These are phyloP conservation scores for Ascochyta fabae DNA, from an alignment of 2,329 filamentous ascomycete species.

Conservation along the genomic window DNA sequence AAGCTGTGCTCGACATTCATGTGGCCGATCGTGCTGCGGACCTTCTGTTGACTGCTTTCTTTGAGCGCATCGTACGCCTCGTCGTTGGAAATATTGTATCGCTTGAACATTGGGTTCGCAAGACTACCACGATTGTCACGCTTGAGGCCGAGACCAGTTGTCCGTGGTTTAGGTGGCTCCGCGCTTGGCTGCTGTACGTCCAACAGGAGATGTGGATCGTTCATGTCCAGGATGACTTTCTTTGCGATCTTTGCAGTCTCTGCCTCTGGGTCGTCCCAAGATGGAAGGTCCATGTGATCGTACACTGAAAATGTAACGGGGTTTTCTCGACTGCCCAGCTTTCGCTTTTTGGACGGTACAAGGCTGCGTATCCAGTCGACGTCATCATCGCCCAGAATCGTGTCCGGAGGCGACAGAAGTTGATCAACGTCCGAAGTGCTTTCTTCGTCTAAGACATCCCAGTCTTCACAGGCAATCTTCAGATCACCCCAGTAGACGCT, in stretches of 20 bases:
- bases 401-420: slow-evolving; percentile 37
- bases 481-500: slow-evolving; percentile 82
- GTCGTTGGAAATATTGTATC: slow-evolving; percentile 97
- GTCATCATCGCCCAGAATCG: slow-evolving; percentile 34
- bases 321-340: slow-evolving; percentile 48
- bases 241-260: slow-evolving; percentile 76
- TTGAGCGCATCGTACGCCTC: slow-evolving; percentile 95
- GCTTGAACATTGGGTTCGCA: slow-evolving; percentile 74
- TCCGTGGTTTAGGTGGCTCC: slow-evolving; percentile 64
- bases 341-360: slow-evolving; percentile 71
- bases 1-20: slow-evolving; percentile 93
- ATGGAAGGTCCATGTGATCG: slow-evolving; percentile 56
- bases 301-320: slow-evolving; percentile 45
- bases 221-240: slow-evolving; percentile 82
- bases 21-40: slow-evolving; percentile 88
- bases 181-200: slow-evolving; percentile 74
- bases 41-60: slow-evolving; percentile 95
- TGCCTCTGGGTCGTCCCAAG: slow-evolving; percentile 80
- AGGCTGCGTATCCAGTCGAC: slow-evolving; percentile 38
- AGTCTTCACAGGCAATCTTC: slow-evolving; percentile 84
- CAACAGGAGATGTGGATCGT: slow-evolving; percentile 84
- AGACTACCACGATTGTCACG: slow-evolving; percentile 73
- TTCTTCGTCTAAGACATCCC: slow-evolving; percentile 64
- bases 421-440: slow-evolving; percentile 40
- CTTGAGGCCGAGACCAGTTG: slow-evolving; percentile 62